Evolutionary conservation across 257 asterid genomes (phyloP), one percentile per base, ranked within the genome.

Genomic region (Knoxia roxburghii): DNA sequence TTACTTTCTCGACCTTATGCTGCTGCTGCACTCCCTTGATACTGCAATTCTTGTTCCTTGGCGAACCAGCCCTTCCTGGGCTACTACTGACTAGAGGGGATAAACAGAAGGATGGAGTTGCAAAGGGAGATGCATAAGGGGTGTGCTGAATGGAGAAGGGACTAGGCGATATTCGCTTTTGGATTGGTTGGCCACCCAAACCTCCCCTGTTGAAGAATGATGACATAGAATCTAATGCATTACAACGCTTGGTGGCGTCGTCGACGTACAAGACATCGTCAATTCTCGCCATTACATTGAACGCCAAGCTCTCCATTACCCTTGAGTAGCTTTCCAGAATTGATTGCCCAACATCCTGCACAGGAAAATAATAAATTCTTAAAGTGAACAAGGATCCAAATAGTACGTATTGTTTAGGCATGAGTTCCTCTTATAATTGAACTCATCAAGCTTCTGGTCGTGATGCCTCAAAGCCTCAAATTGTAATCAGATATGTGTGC

Each of bases 241-340:
- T 91, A 69, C 83, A 77, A 9, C 76, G 86, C 65, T 75, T 87
- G 65, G 88, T 81, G 48, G 95, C 89, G 72, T 94, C 98, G 61
- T 94, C 99, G 7, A 89, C 98, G 14, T 46, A 94, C 54, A 94
- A 61, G 17, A 89, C 96, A 61, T 94, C 98, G 12, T 94, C 99
- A 0, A 94, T 89, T 73, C 99, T 87, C 0, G 99, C 99, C 58
- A 94, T 90, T 39, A 90, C 83, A 81, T 94, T 94, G 76, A 94
- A 94, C 13, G 99, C 98, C 78, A 94, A 75, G 83, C 99, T 94
- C 87, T 94, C 98, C 96, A 89, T 85, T 52, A 94, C 99, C 83
- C 99, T 86, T 13, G 99, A 89, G 75, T 94, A 94, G 87, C 99
- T 88, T 77, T 94, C 99, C 7, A 94, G 95, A 75, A 94, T 94